Evolutionary conservation across 495 filamentous ascomycete genomes (phyloP).

Genomic region (Paragyromitra xinjiangensis): DNA sequence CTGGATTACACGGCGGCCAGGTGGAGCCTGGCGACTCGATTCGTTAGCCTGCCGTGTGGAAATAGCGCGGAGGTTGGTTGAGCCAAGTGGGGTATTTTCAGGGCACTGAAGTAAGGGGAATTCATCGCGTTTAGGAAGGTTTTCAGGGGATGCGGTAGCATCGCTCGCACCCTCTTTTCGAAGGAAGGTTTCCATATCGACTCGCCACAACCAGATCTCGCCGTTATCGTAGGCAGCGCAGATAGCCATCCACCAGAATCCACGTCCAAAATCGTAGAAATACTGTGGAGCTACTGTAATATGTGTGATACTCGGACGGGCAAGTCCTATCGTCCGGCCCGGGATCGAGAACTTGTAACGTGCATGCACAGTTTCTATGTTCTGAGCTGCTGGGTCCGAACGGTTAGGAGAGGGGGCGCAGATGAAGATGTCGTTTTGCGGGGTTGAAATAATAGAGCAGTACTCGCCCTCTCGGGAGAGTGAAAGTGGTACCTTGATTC

Average conservation of each 20-base stretch:
- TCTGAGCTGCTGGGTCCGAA: neutral
- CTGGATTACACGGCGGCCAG: neutral
- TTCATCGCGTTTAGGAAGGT: neutral
- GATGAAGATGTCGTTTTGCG: slow-evolving; percentile 37
- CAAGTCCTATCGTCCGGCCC: slow-evolving; percentile 15
- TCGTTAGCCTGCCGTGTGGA: neutral
- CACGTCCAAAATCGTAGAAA: slow-evolving; percentile 32
- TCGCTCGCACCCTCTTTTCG: neutral
- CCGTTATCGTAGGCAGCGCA: slow-evolving; percentile 49
- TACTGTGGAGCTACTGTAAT: slow-evolving; percentile 41
- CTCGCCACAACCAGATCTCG: slow-evolving; percentile 48
- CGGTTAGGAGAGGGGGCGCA: slow-evolving; percentile 29
- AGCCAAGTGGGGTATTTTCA: neutral
- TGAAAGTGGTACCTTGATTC: slow-evolving; percentile 29
- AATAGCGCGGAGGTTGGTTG: neutral
- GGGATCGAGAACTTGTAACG: slow-evolving; percentile 31
- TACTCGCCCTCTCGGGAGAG: slow-evolving; percentile 6
- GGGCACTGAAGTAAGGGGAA: neutral
- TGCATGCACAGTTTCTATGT: slow-evolving; percentile 28
- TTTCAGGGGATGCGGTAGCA: neutral
- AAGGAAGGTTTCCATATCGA: slow-evolving; percentile 37
- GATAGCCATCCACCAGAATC: slow-evolving; percentile 45
- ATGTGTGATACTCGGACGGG: slow-evolving; percentile 36
- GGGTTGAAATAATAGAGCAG: slow-evolving; percentile 35
- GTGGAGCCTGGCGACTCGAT: neutral